Conservation (phyloP, 768 basidiomycete species). For the Panaeolus papilionaceus region DNA sequence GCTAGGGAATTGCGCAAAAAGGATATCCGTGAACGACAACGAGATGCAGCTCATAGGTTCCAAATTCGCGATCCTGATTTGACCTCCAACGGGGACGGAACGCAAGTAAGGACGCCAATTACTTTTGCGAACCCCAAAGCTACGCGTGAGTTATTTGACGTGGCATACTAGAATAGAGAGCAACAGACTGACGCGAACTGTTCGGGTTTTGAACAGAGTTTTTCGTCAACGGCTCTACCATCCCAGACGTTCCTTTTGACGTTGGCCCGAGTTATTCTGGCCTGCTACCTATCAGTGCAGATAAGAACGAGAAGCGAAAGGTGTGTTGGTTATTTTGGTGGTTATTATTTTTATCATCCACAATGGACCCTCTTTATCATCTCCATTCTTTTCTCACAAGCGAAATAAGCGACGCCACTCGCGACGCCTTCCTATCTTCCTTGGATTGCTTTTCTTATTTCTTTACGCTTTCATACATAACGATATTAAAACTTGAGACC, state of each 20-base stretch:
- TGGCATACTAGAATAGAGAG: not conserved
- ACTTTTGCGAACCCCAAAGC: slow-evolving; percentile 74
- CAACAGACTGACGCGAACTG: not conserved
- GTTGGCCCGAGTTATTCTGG: slow-evolving; percentile 81
- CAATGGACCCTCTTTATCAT: not conserved
- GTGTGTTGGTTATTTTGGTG: slow-evolving; percentile 36
- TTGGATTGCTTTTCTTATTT: not conserved
- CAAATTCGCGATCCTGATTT: slow-evolving; percentile 18
- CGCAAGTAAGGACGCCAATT: slow-evolving; percentile 45
- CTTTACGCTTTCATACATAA: not conserved
- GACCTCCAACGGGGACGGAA: not conserved
- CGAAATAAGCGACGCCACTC: not conserved
- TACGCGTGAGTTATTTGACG: slow-evolving; percentile 46
- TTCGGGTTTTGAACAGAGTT: slow-evolving; percentile 53
- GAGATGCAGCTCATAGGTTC: slow-evolving; percentile 51
- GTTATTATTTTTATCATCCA: slow-evolving; percentile 3
- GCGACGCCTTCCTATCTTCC: too few relatives aligned
- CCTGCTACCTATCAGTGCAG: slow-evolving; percentile 69
- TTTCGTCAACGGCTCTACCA: slow-evolving; percentile 67
- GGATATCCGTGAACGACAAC: slow-evolving; percentile 51
- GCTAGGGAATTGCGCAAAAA: slow-evolving; percentile 45
- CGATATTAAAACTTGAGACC: not conserved
- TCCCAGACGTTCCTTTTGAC: slow-evolving; percentile 76
- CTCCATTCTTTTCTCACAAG: not conserved
- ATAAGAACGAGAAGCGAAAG: slow-evolving; percentile 69